These are phyloP conservation scores for Wallacemonas collosoma DNA, from an alignment of 208 protist species.

Conservation along the genomic window DNA sequence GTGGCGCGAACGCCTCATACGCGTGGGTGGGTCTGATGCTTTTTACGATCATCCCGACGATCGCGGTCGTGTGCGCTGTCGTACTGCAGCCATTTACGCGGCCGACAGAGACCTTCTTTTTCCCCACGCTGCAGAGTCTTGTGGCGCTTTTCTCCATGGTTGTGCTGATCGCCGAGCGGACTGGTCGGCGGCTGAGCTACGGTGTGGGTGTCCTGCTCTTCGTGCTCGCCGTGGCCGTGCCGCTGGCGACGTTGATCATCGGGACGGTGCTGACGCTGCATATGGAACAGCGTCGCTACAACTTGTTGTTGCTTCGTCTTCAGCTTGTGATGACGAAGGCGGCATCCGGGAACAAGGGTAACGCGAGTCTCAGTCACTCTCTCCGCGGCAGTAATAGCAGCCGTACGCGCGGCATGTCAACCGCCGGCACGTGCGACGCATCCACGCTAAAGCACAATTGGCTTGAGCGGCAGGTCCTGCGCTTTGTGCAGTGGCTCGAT, in stretches of 20 bases:
- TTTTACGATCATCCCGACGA: constrained; percentile 42
- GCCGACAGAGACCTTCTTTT: constrained; percentile 53
- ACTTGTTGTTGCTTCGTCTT: constrained; percentile 50
- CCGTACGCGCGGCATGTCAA: not conserved
- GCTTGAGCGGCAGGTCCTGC: constrained; percentile 10
- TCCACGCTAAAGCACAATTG: constrained; percentile 5
- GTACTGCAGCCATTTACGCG: constrained; percentile 49
- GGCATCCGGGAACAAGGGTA: not conserved
- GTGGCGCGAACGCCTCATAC: constrained; percentile 12
- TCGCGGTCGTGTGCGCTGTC: constrained; percentile 36
- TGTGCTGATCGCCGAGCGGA: constrained; percentile 30
- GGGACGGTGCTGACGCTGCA: constrained; percentile 52
- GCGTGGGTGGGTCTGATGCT: constrained; percentile 51
- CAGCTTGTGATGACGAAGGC: constrained; percentile 20
- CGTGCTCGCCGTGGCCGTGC: constrained; percentile 45
- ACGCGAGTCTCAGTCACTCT: not conserved
- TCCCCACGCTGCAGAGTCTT: constrained; percentile 45
- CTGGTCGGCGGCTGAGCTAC: constrained; percentile 23
- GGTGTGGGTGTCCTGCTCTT: constrained; percentile 38
- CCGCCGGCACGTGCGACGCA: constrained; percentile 7
- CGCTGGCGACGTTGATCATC: constrained; percentile 43
- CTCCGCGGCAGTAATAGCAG: not conserved
- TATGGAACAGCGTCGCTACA: constrained; percentile 45
- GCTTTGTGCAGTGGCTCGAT: constrained; percentile 10
- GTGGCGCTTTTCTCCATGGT: constrained; percentile 42